phyloP scores from a whole-genome alignment of 208 protist genomes.

The Leishmania aethiopica region DNA sequence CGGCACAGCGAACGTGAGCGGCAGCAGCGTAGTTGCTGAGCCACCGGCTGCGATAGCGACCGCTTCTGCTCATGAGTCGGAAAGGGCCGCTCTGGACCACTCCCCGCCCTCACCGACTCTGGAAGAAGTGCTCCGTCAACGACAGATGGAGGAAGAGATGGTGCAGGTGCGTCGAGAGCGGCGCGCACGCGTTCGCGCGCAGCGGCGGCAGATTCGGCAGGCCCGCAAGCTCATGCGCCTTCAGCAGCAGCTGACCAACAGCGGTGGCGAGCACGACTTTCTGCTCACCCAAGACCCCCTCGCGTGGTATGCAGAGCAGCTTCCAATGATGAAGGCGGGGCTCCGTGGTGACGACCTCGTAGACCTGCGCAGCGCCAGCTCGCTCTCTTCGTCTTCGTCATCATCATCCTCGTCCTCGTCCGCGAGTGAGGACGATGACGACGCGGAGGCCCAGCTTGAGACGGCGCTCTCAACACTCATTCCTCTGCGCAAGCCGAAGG shows the following conservation, averaged over 20 bases:
- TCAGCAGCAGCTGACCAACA: conserved; percentile 8
- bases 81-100: neutral
- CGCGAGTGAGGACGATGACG: conserved; percentile 2
- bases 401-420: conserved; percentile 20
- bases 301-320: conserved; percentile 25
- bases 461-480: conserved; percentile 28
- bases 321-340: neutral
- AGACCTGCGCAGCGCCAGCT: neutral
- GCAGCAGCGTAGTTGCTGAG: neutral
- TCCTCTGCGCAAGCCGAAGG: conserved; percentile 73
- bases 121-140: conserved; percentile 30
- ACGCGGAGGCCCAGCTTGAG: conserved; percentile 13
- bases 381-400: conserved; percentile 1
- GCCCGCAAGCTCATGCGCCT: conserved; percentile 20
- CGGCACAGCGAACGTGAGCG: neutral
- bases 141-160: conserved; percentile 38
- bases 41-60: neutral
- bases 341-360: neutral
- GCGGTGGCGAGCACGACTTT: conserved; percentile 9
- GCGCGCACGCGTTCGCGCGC: conserved; percentile 24
- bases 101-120: conserved; percentile 4
- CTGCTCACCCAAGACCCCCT: conserved; percentile 27
- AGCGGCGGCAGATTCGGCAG: conserved; percentile 21
- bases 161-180: conserved; percentile 20
- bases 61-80: neutral